Conservation (phyloP, 2,329 filamentous ascomycete genomes). For the Diplodia corticola region DNA sequence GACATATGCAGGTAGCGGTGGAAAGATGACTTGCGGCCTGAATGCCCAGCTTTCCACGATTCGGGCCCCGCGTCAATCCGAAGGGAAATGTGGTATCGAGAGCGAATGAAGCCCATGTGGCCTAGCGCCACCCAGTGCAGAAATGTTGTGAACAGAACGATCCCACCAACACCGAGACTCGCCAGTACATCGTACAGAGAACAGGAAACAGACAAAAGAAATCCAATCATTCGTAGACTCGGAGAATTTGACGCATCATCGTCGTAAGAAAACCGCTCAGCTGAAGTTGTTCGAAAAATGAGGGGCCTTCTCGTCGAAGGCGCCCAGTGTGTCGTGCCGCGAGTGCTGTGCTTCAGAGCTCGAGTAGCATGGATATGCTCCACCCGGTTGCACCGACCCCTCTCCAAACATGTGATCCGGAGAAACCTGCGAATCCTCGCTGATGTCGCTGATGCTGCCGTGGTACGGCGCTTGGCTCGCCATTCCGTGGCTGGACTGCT, state of each 20-base stretch:
- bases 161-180: not conserved
- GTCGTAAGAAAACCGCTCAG: not conserved
- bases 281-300: conserved; percentile 19
- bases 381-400: not conserved
- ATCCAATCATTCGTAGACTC: not conserved
- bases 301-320: conserved; percentile 20
- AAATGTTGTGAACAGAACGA: not conserved
- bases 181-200: conserved; percentile 6
- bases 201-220: not conserved
- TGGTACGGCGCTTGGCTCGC: conserved; percentile 7
- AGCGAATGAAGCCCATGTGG: conserved; percentile 17
- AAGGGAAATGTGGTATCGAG: conserved; percentile 13
- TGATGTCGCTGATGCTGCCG: conserved; percentile 16
- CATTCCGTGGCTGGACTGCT: conserved; percentile 7
- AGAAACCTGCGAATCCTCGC: conserved; percentile 15
- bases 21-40: conserved; percentile 1
- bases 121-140: not conserved
- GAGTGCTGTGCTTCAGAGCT: conserved; percentile 9
- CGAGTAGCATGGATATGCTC: conserved; percentile 1
- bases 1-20: conserved; percentile 3
- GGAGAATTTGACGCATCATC: not conserved
- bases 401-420: conserved; percentile 6
- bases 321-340: conserved; percentile 17
- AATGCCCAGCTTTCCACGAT: conserved; percentile 5
- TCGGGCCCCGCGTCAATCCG: not conserved